A percentile compares a stretch with the other conserved stretches of the same genome.
These are phyloP conservation scores for Aurifilum marmelostoma DNA, from an alignment of 2,329 filamentous ascomycete species.

Conservation along the genomic window DNA sequence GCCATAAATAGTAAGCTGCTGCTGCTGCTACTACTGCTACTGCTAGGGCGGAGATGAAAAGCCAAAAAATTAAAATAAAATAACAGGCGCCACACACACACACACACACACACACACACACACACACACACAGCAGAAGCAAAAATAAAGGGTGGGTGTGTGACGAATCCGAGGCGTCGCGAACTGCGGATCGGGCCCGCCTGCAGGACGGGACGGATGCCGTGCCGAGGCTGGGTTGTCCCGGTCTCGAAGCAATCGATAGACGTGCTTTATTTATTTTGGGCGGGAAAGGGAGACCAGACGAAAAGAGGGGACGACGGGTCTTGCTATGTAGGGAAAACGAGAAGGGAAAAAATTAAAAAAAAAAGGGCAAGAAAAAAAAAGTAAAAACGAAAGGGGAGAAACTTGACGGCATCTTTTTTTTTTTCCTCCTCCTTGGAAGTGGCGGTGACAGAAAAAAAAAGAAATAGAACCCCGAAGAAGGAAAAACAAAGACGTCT, in stretches of 20 bases:
- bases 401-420: not conserved
- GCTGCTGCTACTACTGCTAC: constrained; percentile 1
- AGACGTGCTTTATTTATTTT: not conserved
- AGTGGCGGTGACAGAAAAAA: not conserved
- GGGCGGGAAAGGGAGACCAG: not conserved
- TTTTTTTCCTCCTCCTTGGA: not conserved
- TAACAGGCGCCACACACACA: too few species aligned
- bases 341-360: not conserved
- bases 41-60: not conserved
- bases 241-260: not conserved
- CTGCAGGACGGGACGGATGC: constrained; percentile 13
- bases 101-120: not conserved
- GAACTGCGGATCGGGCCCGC: constrained; percentile 18
- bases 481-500: not conserved
- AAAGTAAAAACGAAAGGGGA: not conserved
- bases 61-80: not conserved
- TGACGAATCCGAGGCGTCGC: constrained; percentile 9
- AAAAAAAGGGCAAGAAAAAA: not conserved
- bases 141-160: not conserved
- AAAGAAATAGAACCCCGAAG: not conserved
- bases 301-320: not conserved
- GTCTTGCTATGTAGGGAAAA: not conserved
- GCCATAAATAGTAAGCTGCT: constrained; percentile 13
- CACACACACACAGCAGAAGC: not conserved
- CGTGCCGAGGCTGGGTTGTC: constrained; percentile 12